Base-by-base conservation (phyloP, 192 early-diverging fungal genomes). In the Dissophora ornata region DNA sequence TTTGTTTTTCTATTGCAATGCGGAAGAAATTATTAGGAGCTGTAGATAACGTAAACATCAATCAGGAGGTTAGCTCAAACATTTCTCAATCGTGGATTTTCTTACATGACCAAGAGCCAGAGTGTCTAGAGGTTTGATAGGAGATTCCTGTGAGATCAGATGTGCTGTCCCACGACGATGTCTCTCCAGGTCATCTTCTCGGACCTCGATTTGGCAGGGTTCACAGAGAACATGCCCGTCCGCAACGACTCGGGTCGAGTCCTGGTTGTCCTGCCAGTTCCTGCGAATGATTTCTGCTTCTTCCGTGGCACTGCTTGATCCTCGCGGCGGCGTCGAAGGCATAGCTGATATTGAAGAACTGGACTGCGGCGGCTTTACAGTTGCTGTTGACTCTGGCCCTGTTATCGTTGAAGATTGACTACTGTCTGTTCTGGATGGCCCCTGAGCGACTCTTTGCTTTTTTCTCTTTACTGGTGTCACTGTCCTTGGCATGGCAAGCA, bases 1-100 rank as follows among this genome's bases (percentile, higher is more conserved):
- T 16, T 74, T 68, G 47, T 82, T 84, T 12, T 47, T 52, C 69
- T 73, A 74, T 6, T 38, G 36, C n/a, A n/a, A n/a, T n/a, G n/a
- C n/a, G n/a, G n/a, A n/a, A n/a, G n/a, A n/a, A n/a, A n/a, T n/a
- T n/a, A n/a, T n/a, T n/a, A n/a, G n/a, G n/a, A n/a, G n/a, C n/a
- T n/a, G n/a, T n/a, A n/a, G n/a, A n/a, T n/a, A n/a, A 25, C 1
- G 18, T 5, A 26, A 57, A 34, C 16, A 58, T 54, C 0, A 6
- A n/a, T n/a, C 1, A 38, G 21, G 40, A 33, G 11, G 10, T 49
- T 11, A 29, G 5, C 7, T 24, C 9, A 1, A 25, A 4, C 18
- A 3, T 22, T 19, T n/a, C 22, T 44, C 1, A 45, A 7, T 12
- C 8, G 11, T n/a, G 7, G 21, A 33, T 24, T 24, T 59, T 11